phyloP scores from a whole-genome alignment of 805 yeast genomes.

The Wickerhamomyces strasburgensis region DNA sequence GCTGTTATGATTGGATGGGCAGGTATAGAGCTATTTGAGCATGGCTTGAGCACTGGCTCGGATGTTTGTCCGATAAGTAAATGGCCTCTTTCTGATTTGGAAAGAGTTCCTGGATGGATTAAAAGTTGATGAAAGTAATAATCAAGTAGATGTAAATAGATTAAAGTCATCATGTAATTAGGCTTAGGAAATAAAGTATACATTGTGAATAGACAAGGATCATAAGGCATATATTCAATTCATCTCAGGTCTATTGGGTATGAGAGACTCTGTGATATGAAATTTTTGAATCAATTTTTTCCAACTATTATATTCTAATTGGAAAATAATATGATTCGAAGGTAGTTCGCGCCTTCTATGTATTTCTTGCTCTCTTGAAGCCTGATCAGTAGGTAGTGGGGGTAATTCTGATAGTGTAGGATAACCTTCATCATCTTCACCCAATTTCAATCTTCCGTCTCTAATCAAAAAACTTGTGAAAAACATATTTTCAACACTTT shows the following conservation, averaged over 20 bases:
- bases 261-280: slow-evolving; percentile 50
- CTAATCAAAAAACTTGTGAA: slow-evolving; percentile 74
- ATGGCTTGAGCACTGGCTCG: slow-evolving; percentile 39
- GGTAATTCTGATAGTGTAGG: slow-evolving; percentile 36
- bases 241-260: slow-evolving; percentile 37
- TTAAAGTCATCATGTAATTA: not conserved
- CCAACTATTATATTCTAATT: slow-evolving; percentile 69
- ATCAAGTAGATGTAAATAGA: not conserved
- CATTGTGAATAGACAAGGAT: not conserved
- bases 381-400: slow-evolving; percentile 23
- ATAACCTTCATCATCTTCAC: slow-evolving; percentile 44
- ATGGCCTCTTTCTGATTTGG: slow-evolving; percentile 70
- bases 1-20: slow-evolving; percentile 98
- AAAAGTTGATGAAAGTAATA: slow-evolving; percentile 9
- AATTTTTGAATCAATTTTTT: slow-evolving; percentile 44
- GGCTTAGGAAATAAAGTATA: not conserved
- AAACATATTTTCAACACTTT: slow-evolving; percentile 79
- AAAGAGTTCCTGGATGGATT: slow-evolving; percentile 49
- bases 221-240: too few species aligned
- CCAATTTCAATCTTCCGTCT: slow-evolving; percentile 60
- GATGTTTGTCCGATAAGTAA: slow-evolving; percentile 62
- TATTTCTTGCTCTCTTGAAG: slow-evolving; percentile 20
- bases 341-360: slow-evolving; percentile 25
- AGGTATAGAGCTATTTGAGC: slow-evolving; percentile 80
- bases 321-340: slow-evolving; percentile 65